These are phyloP conservation scores for Phytophthora hybrid DNA, from an alignment of 352 stramenopile genomes.

Conservation along the genomic window DNA sequence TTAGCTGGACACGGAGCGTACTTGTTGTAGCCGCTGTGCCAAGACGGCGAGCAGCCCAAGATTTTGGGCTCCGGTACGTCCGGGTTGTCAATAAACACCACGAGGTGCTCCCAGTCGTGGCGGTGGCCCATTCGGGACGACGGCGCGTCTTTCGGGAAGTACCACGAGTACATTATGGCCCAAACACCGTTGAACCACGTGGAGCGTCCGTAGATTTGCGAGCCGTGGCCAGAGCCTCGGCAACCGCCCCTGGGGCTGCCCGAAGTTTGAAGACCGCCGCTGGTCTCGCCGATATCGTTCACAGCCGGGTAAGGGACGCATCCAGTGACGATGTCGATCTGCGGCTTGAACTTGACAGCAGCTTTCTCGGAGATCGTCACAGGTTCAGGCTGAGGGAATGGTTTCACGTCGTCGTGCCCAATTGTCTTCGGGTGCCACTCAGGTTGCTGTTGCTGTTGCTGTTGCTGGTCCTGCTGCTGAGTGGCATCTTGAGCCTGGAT, in stretches of 20 bases:
- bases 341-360: not conserved
- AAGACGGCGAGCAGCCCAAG: conserved; percentile 1
- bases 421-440: not conserved
- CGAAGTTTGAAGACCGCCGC: conserved; percentile 9
- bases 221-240: conserved; percentile 28
- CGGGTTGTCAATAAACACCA: conserved; percentile 2
- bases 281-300: conserved; percentile 18
- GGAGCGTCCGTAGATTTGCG: conserved; percentile 35
- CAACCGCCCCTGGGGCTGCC: conserved; percentile 16
- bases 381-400: conserved; percentile 8
- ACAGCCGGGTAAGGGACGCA: conserved; percentile 18
- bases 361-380: conserved; percentile 1
- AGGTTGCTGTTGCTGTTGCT: not conserved
- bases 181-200: conserved; percentile 23
- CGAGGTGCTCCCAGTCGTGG: not conserved
- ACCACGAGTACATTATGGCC: conserved; percentile 48
- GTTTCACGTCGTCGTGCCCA: conserved; percentile 8
- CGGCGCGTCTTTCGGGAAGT: conserved; percentile 52
- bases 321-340: conserved; percentile 2
- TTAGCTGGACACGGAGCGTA: conserved; percentile 18
- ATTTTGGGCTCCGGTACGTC: not conserved
- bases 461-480: conserved; percentile 4
- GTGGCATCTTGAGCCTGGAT: conserved; percentile 7
- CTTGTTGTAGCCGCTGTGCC: conserved; percentile 34
- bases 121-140: conserved; percentile 26